phyloP scores from a whole-genome alignment of 2,329 filamentous ascomycete genomes.

The Bimuria novae-zelandiae region DNA sequence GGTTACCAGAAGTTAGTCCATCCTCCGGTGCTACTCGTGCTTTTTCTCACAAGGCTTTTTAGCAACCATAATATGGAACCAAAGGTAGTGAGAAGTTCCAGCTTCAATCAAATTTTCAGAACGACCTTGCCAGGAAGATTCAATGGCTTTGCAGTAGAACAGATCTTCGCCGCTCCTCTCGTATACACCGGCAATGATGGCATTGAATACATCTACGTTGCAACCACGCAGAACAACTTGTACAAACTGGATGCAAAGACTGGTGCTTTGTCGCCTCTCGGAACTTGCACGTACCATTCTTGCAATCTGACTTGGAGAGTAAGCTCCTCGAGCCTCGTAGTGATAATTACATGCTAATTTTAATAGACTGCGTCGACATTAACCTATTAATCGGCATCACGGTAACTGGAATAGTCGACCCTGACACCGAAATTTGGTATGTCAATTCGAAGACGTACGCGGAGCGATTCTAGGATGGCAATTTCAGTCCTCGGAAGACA shows the following conservation, averaged over 20 bases:
- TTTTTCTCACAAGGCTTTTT: neutral
- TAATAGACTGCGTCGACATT: slow-evolving; percentile 51
- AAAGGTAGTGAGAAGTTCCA: slow-evolving; percentile 58
- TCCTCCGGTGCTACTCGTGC: slow-evolving; percentile 12
- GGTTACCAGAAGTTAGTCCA: slow-evolving; percentile 58
- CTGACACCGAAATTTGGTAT: slow-evolving; percentile 55
- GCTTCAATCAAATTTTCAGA: slow-evolving; percentile 62
- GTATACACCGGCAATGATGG: slow-evolving; percentile 57
- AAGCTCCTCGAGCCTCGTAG: neutral
- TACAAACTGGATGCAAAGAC: slow-evolving; percentile 62
- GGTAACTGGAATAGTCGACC: slow-evolving; percentile 58
- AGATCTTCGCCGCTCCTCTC: slow-evolving; percentile 58
- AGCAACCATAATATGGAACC: slow-evolving; percentile 68
- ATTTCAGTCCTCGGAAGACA: slow-evolving; percentile 20
- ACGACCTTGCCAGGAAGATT: slow-evolving; percentile 59
- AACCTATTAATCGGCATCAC: slow-evolving; percentile 55
- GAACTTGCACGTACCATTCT: slow-evolving; percentile 56
- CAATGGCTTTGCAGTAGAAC: slow-evolving; percentile 52
- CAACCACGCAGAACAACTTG: slow-evolving; percentile 63
- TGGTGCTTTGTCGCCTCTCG: slow-evolving; percentile 54
- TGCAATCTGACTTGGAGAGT: slow-evolving; percentile 52
- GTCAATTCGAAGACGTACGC: slow-evolving; percentile 56
- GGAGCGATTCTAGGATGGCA: slow-evolving; percentile 22
- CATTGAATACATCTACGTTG: slow-evolving; percentile 60
- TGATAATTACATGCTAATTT: neutral